Evolutionary conservation across 352 stramenopile species (phyloP).

Genomic region (Phytopythium kandeliae): DNA sequence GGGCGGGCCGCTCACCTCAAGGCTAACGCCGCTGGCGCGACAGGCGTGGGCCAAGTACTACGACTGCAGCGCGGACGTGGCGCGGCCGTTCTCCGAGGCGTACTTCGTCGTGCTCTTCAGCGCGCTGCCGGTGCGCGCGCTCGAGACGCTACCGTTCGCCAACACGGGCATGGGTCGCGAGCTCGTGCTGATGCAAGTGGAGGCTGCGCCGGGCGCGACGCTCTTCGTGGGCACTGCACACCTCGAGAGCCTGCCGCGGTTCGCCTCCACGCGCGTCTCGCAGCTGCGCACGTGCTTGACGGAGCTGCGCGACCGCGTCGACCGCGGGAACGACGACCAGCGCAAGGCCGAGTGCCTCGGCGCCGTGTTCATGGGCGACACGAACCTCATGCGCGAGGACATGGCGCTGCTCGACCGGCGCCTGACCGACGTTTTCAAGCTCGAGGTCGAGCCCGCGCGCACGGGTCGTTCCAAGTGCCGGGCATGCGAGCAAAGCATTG

Average conservation of each 20-base stretch:
- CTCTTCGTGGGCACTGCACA: constrained; percentile 64
- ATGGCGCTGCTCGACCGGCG: constrained; percentile 50
- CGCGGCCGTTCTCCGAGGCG: constrained; percentile 55
- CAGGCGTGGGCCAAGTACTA: constrained; percentile 65
- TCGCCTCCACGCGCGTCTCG: constrained; percentile 27
- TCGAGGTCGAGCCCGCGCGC: constrained; percentile 54
- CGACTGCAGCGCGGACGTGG: constrained; percentile 70
- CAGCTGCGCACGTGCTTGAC: constrained; percentile 55
- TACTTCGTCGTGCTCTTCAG: constrained; percentile 82
- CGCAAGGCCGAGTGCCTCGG: constrained; percentile 30
- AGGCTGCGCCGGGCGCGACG: constrained; percentile 32
- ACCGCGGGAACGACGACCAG: constrained; percentile 12
- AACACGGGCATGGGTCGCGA: constrained; percentile 75
- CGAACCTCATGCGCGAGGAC: constrained; percentile 53
- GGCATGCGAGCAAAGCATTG: constrained; percentile 34
- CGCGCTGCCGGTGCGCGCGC: constrained; percentile 46
- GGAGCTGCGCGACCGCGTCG: constrained; percentile 39
- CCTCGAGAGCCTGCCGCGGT: constrained; percentile 67
- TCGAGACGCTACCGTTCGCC: constrained; percentile 62
- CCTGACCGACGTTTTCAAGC: constrained; percentile 20
- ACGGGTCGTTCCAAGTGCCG: constrained; percentile 50
- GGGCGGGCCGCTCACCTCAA: too few species aligned
- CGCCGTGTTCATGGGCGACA: constrained; percentile 75
- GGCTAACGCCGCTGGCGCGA: background rate
- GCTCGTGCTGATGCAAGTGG: constrained; percentile 50